phyloP scores from a whole-genome alignment of 257 asterid species.

The Gentiana dahurica region DNA sequence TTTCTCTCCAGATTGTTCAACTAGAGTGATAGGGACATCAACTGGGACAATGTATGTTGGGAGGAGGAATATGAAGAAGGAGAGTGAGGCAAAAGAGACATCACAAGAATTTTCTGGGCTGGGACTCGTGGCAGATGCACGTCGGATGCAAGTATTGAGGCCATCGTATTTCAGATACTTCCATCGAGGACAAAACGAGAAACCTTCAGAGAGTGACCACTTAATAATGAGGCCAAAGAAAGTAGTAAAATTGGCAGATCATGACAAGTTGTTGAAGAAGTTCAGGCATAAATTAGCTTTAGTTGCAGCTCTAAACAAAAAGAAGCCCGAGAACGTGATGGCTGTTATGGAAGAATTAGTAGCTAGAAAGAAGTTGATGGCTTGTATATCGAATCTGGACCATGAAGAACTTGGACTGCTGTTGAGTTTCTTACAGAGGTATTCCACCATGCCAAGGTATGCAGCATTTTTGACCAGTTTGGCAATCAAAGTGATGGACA shows the following conservation, averaged over 20 bases:
- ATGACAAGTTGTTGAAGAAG: slow-evolving; percentile 54
- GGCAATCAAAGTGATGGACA: slow-evolving; percentile 57
- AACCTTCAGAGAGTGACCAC: no score
- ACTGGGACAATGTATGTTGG: slow-evolving; percentile 5
- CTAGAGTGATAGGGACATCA: slow-evolving; percentile 68
- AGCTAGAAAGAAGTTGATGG: slow-evolving; percentile 66
- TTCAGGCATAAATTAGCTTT: slow-evolving; percentile 82
- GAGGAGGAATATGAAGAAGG: neutral
- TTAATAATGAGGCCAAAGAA: no score
- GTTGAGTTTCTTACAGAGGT: slow-evolving; percentile 62
- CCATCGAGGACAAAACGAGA: no score
- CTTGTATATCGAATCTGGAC: slow-evolving; percentile 58
- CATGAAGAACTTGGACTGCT: slow-evolving; percentile 52
- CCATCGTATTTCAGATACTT: no score
- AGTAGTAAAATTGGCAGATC: no score
- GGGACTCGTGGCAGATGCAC: slow-evolving; percentile 18
- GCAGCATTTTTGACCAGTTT: slow-evolving; percentile 46
- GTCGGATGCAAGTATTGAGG: no score
- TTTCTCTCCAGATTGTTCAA: slow-evolving; percentile 20
- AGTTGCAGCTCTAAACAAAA: slow-evolving; percentile 47
- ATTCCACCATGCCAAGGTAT: slow-evolving; percentile 62
- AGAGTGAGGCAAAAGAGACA: neutral
- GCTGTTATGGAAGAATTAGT: slow-evolving; percentile 95
- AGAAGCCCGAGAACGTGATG: slow-evolving; percentile 54
- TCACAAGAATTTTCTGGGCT: neutral